Percentiles rank a stretch among this genome's conserved stretches.
Conservation (phyloP, 345 rosid genomes). For the Turnera subulata region DNA sequence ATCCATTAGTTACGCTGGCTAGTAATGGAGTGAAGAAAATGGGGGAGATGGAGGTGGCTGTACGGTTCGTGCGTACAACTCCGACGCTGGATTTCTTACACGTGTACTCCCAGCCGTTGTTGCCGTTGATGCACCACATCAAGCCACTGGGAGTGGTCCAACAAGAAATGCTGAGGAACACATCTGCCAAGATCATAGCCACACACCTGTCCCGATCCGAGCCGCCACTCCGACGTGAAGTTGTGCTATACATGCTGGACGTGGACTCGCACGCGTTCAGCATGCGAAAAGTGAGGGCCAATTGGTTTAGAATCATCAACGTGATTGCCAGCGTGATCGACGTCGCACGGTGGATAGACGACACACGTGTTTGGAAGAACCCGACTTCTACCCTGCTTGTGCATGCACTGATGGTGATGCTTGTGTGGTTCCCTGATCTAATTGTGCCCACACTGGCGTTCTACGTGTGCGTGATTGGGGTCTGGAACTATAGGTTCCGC, state of each 20-base stretch:
- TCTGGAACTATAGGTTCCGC: constrained; percentile 69
- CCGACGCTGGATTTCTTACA: constrained; percentile 74
- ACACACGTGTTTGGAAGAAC: constrained; percentile 73
- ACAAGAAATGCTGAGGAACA: constrained; percentile 46
- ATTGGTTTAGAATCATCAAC: constrained; percentile 69
- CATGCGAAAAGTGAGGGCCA: constrained; percentile 78
- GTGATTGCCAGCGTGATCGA: constrained; percentile 52
- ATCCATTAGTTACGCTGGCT: constrained; percentile 56
- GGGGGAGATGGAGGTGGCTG: constrained; percentile 77
- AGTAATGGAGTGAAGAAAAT: constrained; percentile 54
- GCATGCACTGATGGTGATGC: constrained; percentile 64
- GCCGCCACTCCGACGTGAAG: constrained; percentile 62
- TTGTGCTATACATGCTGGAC: constrained; percentile 71
- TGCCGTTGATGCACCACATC: constrained; percentile 78
- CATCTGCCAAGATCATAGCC: constrained; percentile 51
- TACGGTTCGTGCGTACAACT: constrained; percentile 59
- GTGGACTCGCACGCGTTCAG: constrained; percentile 63
- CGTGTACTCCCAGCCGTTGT: constrained; percentile 67
- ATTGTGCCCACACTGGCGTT: constrained; percentile 67
- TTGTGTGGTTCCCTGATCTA: constrained; percentile 79
- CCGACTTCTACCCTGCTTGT: constrained; percentile 69
- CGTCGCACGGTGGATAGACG: constrained; percentile 71
- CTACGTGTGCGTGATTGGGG: constrained; percentile 70
- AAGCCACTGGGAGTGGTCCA: constrained; percentile 61
- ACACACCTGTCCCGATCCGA: constrained; percentile 69